Evolutionary conservation across 1,139 yeast species (phyloP), one percentile per base, ranked within the genome.

Genomic region (Suhomyces yuchorum): DNA sequence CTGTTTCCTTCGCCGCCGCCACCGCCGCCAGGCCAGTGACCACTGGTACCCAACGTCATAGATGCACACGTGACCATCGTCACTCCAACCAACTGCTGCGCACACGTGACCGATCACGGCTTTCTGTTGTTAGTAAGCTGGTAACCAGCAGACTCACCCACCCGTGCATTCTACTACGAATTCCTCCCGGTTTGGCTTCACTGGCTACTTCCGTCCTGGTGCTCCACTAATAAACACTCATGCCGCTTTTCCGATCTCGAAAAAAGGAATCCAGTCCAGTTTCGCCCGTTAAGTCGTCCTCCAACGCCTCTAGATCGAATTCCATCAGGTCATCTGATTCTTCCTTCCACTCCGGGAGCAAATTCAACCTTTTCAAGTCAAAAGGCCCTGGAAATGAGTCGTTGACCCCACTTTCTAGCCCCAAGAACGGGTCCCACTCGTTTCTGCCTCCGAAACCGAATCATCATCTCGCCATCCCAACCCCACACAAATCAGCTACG

Each of bases 221-320:
- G 19, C 28, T 39, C 34, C 20, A 28, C 15, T 18, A 20, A 33
- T 6, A 12, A 17, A 8, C 12, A 26, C 36, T 3, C 39, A 26
- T 49, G 52, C 51, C 52, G 1, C 45, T 47, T 11, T 47, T 47
- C 38, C 42, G 51, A 5, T 42, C 53, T 30, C 40, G 43, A 43
- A 43, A 42, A 34, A 49, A 51, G 44, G 51, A 51, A 3, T 14
- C 28, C 22, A 36, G 41, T 15, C 46, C 49, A 3, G 42, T 35
- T 18, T 39, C 46, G 1, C 49, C 44, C 34, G 19, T 42, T 14
- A 22, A 20, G 14, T 30, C 42, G 6, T 37, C 48, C 5, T 35
- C 40, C 12, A 22, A 19, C 6, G 30, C 44, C 18, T 43, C 51
- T 11, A 19, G 51, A 24, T 37, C 53, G 42, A 42, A 41, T 18